Base-by-base conservation (phyloP, 768 basidiomycete species). In the Kwoniella dendrophila region DNA sequence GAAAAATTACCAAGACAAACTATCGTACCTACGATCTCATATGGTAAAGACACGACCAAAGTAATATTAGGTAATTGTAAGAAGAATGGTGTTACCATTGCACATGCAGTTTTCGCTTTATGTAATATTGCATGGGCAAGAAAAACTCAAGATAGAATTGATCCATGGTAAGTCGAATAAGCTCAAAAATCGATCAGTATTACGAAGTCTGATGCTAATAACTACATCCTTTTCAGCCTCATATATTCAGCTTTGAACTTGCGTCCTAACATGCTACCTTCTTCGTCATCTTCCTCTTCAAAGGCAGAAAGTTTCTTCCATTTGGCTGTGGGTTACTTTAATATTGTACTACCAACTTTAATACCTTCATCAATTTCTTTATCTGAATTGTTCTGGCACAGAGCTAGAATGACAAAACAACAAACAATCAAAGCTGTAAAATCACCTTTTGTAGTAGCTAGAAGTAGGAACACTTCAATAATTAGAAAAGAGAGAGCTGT, bases 241-340 rank as follows among this genome's bases (percentile, higher is more conserved):
- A 87, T 92, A 85, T 93, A 93, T 76, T 89, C 89, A 7, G 90
- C 91, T 12, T 81, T 91, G 50, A 92, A 92, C 77, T 80, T 91
- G 38, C 85, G 90, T 2, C 86, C 87, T 4, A 83, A 85, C 72
- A 69, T 81, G 36, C 79, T 51, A n/a, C 56, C 66, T 55, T 38
- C 47, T 11, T 18, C 54, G 8, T 26, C 54, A 14, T 2, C 54
- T 10, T 45, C 53, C 24, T 56, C 69, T 33, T 86, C 40, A 69
- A 11, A 10, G 12, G 80, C 40, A 79, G 80, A 27, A 63, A 90
- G 89, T 11, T 89, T 89, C 80, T 90, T 88, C 86, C 89, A 87
- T 81, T 82, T 90, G 33, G 85, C 87, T n/a, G 85, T 90, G 58
- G 86, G 87, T 3, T 90, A 88, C 79, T 89, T 88, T 82, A 91